Evolutionary conservation across 148 eudicot genomes (phyloP).

Genomic region (Camellia sinensis): DNA sequence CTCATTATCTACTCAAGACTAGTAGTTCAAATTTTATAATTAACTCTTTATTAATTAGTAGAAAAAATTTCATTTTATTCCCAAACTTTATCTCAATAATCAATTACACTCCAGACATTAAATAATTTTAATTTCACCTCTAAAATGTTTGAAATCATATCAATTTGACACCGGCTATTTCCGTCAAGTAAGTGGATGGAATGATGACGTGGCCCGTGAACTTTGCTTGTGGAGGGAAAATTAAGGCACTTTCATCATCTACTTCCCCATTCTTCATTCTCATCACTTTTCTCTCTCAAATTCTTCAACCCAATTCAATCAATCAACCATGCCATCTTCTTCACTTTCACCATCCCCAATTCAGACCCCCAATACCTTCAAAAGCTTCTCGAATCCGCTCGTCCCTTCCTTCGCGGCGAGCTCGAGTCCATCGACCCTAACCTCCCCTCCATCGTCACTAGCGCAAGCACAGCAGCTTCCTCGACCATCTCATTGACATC

Average conservation of each 20-base stretch:
- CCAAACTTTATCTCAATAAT: no score
- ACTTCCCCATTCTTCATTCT: not conserved
- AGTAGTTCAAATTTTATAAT: no score
- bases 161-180: no score
- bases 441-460: slow-evolving; percentile 61
- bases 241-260: not conserved
- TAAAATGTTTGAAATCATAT: no score
- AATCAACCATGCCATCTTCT: slow-evolving; percentile 9
- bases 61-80: no score
- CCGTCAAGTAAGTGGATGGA: no score
- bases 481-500: slow-evolving; percentile 61
- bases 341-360: not conserved
- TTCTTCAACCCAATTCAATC: slow-evolving; percentile 8
- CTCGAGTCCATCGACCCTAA: slow-evolving; percentile 37
- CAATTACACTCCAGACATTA: no score
- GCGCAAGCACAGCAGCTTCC: slow-evolving; percentile 84
- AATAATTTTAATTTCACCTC: no score
- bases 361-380: slow-evolving; percentile 16
- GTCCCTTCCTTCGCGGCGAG: slow-evolving; percentile 69
- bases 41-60: no score
- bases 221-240: not conserved
- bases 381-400: slow-evolving; percentile 35
- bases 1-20: no score
- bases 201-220: not conserved
- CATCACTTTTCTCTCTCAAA: not conserved